Evolutionary conservation across 1,139 yeast species (phyloP), one percentile per base, ranked within the genome.

Genomic region (Hanseniaspora uvarum): DNA sequence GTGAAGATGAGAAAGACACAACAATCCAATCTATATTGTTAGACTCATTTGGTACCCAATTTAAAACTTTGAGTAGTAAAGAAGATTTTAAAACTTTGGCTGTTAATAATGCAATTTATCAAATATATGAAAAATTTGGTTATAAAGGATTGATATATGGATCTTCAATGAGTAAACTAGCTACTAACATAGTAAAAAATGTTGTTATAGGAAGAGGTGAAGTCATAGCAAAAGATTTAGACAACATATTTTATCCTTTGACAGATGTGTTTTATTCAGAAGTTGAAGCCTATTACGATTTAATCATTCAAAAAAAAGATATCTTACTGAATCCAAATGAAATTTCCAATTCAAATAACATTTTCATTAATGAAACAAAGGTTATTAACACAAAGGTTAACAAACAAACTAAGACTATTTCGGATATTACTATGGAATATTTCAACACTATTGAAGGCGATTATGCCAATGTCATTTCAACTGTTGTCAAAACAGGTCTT

Each of bases 151-250:
- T 88, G 0, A 58, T 87, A 2, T 81, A 79, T 69, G 87, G 94
- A 0, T 86, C 84, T 63, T 80, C 86, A 19, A 86, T 86, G 89
- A 85, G 95, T 1, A 75, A 82, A 53, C 65, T 89, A 16, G 95
- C 97, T 1, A 87, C 84, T 60, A 81, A 81, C 56, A 80, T 86
- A 24, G 72, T 92, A 33, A 76, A 95, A 0, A 70, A 84, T 56
- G 83, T 95, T 0, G 89, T 89, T n/a, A 86, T 84, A 62, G 98
- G 98, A 8, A 76, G 96, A 58, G 97, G 97, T 0, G 73, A 83
- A 2, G 75, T 75, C 33, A 75, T 89, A 10, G 77, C 86, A 43
- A 64, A 68, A 14, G 67, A 72, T 14, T 66, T 83, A 41, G 70
- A 79, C n/a, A 73, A 73, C 39, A 69, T 77, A 16, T 63, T 82